Conservation (phyloP, 148 eudicot genomes). For the Limonium bicolor region DNA sequence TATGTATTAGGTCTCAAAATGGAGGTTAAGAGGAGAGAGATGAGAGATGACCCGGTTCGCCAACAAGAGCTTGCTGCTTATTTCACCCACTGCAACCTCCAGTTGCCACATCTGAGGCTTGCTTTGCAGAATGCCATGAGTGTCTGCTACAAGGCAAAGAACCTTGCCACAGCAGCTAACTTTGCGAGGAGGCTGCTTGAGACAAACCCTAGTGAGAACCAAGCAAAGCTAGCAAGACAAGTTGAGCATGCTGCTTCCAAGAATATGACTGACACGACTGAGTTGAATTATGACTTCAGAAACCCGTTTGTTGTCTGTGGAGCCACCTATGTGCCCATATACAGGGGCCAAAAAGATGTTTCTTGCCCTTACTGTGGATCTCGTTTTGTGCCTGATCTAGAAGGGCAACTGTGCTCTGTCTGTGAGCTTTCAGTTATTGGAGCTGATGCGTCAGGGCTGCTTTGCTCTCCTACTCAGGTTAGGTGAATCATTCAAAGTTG, state of each 20-base stretch:
- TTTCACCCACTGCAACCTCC: constrained; percentile 94
- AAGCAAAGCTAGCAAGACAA: constrained; percentile 55
- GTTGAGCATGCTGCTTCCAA: constrained; percentile 78
- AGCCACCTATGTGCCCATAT: constrained; percentile 81
- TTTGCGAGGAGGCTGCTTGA: constrained; percentile 82
- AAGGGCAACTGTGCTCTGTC: constrained; percentile 69
- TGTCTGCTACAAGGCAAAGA: constrained; percentile 54
- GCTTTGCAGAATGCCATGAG: constrained; percentile 75
- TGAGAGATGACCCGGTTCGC: constrained; percentile 48
- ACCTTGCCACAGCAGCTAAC: constrained; percentile 58
- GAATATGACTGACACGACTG: constrained; percentile 55
- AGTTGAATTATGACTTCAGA: constrained; percentile 90
- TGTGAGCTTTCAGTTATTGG: constrained; percentile 84
- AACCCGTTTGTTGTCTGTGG: constrained; percentile 94
- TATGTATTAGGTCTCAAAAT: constrained; percentile 34
- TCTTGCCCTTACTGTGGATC: constrained; percentile 74
- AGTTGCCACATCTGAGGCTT: constrained; percentile 70
- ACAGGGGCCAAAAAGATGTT: constrained; percentile 74
- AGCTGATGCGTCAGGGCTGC: constrained; percentile 88
- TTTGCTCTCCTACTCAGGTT: constrained; percentile 75
- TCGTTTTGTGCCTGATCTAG: constrained; percentile 66
- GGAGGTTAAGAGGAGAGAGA: constrained; percentile 32
- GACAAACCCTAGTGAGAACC: constrained; percentile 67
- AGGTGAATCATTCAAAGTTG: constrained; percentile 5
- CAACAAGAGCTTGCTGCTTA: constrained; percentile 94